phyloP scores from a whole-genome alignment of 2,329 filamentous ascomycete species.

The Podosphaera aphanis region DNA sequence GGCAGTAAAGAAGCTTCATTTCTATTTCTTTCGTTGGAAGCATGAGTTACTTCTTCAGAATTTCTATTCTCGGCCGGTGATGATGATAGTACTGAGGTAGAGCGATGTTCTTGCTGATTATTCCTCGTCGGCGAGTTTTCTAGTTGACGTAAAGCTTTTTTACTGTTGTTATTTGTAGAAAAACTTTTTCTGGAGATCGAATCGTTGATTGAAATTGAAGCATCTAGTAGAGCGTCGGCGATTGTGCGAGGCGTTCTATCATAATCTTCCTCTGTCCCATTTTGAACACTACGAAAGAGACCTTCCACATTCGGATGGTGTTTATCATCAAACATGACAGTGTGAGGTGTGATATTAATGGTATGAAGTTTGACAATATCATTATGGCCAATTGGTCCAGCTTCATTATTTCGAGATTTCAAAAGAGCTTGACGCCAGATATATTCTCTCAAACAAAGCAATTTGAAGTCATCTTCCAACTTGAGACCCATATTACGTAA shows the following conservation, averaged over 20 bases:
- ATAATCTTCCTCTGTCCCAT: conserved; percentile 15
- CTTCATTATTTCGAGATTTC: conserved; percentile 19
- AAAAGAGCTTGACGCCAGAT: conserved; percentile 68
- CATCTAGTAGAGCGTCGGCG: conserved; percentile 73
- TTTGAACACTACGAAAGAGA: conserved; percentile 9
- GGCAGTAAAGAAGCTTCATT: conserved; percentile 14
- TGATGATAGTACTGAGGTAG: conserved; percentile 3
- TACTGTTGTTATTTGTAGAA: conserved; percentile 23
- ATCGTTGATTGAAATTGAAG: conserved; percentile 68
- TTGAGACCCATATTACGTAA: conserved; percentile 65
- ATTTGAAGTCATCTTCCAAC: conserved; percentile 68
- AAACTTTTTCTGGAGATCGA: conserved; percentile 29
- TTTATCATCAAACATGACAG: conserved; percentile 74
- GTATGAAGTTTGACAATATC: conserved; percentile 52
- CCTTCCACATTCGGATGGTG: conserved; percentile 24
- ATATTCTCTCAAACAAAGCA: conserved; percentile 69
- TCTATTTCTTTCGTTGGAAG: conserved; percentile 8
- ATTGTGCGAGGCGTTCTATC: conserved; percentile 40
- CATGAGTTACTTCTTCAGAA: not conserved
- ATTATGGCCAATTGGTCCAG: conserved; percentile 27
- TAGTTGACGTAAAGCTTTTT: not conserved
- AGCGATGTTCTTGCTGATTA: conserved; percentile 3
- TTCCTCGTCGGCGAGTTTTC: not conserved
- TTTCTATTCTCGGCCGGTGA: not conserved
- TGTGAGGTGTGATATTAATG: conserved; percentile 60